A percentile compares a stretch with the other conserved stretches of the same genome.
phyloP scores from a whole-genome alignment of 2,329 filamentous ascomycete genomes.

The Venturia pyrina region DNA sequence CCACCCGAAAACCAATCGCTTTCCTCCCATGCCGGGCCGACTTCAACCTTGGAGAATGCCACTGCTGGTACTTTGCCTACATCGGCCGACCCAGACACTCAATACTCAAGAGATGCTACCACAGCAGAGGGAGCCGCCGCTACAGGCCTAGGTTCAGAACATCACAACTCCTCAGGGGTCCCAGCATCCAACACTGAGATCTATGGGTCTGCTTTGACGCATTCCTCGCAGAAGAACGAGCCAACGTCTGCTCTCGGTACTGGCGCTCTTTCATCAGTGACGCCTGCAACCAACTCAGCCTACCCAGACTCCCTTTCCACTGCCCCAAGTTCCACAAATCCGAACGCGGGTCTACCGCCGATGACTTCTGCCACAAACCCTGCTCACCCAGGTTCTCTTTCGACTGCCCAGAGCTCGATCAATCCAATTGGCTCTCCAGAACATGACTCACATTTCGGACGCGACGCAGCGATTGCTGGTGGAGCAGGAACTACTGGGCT shows the following conservation, averaged over 20 bases:
- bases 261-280: neutral
- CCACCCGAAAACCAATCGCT: neutral
- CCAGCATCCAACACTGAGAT: conserved; percentile 3
- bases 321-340: neutral
- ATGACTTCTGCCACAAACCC: neutral
- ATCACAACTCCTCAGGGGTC: neutral
- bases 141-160: neutral
- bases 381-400: neutral
- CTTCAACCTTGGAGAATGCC: neutral
- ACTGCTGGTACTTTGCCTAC: neutral
- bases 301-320: neutral
- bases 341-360: neutral
- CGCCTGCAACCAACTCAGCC: neutral
- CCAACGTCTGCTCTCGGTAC: neutral
- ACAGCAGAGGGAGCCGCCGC: neutral
- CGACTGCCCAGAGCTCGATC: neutral
- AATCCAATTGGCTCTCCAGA: conserved; percentile 2
- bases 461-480: conserved; percentile 6
- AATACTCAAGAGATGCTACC: neutral
- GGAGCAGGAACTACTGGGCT: neutral
- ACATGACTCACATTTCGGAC: conserved; percentile 2
- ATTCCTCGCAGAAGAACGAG: neutral
- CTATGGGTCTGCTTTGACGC: neutral
- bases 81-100: neutral
- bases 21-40: neutral